Percentiles rank a stretch among this genome's conserved stretches.
Evolutionary conservation across 192 early-diverging fungal genomes (phyloP).

Genomic region (Rhizophlyctis rosea): DNA sequence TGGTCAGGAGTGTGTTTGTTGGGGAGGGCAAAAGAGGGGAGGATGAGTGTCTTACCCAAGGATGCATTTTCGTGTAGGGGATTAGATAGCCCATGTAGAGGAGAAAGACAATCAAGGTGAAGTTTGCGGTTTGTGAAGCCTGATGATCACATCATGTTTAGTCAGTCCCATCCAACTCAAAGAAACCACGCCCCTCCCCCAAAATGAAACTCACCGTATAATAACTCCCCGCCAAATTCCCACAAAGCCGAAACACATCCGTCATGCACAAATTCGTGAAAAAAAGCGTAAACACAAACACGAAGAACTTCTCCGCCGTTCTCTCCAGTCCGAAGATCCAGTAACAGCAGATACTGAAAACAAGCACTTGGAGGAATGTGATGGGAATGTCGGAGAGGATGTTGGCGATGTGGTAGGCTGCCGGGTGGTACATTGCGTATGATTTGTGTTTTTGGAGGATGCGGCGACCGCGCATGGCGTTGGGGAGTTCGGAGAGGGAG

Average conservation of each 20-base stretch:
- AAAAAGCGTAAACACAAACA: slow-evolving; percentile 54
- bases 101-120: neutral
- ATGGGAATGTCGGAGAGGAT: slow-evolving; percentile 52
- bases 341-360: slow-evolving; percentile 57
- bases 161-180: too few species aligned
- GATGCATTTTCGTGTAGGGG: slow-evolving; percentile 56
- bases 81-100: slow-evolving; percentile 62
- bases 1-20: neutral
- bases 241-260: slow-evolving; percentile 60
- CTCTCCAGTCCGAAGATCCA: slow-evolving; percentile 57
- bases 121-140: slow-evolving; percentile 33
- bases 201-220: slow-evolving; percentile 1
- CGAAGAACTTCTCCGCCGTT: slow-evolving; percentile 49
- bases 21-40: neutral
- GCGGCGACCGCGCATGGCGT: slow-evolving; percentile 66
- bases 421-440: slow-evolving; percentile 67
- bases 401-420: slow-evolving; percentile 56
- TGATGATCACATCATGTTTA: neutral
- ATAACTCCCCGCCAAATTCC: slow-evolving; percentile 33
- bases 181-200: neutral
- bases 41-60: slow-evolving; percentile 38
- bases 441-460: slow-evolving; percentile 78
- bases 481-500: slow-evolving; percentile 69
- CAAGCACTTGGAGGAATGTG: slow-evolving; percentile 47
- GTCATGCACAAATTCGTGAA: slow-evolving; percentile 53